Evolutionary conservation across 2,329 filamentous ascomycete genomes (phyloP), one percentile per base, ranked within the genome.

Genomic region (Xylaria multiplex): DNA sequence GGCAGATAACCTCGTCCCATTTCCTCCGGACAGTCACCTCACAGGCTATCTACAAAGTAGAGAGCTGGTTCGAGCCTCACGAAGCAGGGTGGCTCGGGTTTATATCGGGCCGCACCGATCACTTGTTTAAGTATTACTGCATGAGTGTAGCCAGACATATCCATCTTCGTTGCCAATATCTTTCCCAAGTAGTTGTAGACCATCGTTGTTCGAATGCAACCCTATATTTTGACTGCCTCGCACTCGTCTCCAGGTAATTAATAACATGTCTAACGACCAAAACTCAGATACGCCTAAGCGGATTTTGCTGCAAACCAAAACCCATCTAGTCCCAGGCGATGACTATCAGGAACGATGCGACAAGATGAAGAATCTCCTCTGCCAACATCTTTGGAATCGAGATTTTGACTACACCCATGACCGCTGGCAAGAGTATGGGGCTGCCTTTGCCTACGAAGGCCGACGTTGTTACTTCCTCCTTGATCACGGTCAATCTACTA

Each of bases 321-420:
- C 65, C 22, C 60, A 70, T 59, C 68, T 57, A 19, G 65, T 71
- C 32, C 69, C 69, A 19, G 69, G 68, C 24, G 57, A 57, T 45
- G 65, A 67, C 40, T 71, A 70, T 57, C 22, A 35, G n/a, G 68
- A 69, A 58, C 56, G 62, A 66, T 63, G 63, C 55, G 45, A 16
- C 27, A 56, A 62, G 8, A 71, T 70, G 68, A 53, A 53, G 43
- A 69, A 71, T 52, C 61, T 69, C 43, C 62, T 70, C 24, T 67
- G 69, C 60, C 68, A 69, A 60, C 66, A 70, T 48, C 60, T 65
- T 11, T 71, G 69, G 69, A 57, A 69, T 57, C 68, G 68, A 30
- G 64, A 71, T 61, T 70, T 69, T 49, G 55, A 67, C 64, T 49
- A 46, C 16, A 22, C 43, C 16, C 58, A 61, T 13, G 65, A 70